Conservation (phyloP, 495 filamentous ascomycete genomes). For the Cairneyella variabilis region DNA sequence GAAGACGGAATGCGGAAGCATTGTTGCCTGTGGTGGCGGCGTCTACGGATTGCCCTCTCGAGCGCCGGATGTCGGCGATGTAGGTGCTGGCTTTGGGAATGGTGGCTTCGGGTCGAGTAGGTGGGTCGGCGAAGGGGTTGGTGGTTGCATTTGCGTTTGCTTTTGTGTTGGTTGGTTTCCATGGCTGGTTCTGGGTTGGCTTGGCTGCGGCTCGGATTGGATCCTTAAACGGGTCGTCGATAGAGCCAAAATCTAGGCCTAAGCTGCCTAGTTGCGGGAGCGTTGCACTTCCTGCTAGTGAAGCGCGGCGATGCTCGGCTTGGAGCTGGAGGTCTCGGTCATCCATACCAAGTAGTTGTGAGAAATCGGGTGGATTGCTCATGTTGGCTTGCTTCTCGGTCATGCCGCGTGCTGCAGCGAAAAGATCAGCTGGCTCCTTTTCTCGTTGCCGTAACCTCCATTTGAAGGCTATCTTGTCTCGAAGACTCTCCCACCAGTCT, state of each 20-base stretch:
- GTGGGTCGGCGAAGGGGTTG: constrained; percentile 43
- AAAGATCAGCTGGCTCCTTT: constrained; percentile 20
- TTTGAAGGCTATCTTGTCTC: constrained; percentile 33
- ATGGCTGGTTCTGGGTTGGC: too few relatives aligned
- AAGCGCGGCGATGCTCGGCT: constrained; percentile 14
- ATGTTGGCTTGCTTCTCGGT: constrained; percentile 23
- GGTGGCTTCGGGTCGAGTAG: constrained; percentile 19
- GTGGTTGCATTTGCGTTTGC: too few relatives aligned
- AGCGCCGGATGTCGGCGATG: constrained; percentile 39
- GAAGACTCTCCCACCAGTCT: constrained; percentile 40
- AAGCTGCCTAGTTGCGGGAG: constrained; percentile 32
- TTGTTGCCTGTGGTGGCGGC: constrained; percentile 22
- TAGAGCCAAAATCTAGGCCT: constrained; percentile 30
- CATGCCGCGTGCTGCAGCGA: constrained; percentile 23
- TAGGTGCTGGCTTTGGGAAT: constrained; percentile 34
- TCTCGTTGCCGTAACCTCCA: constrained; percentile 27
- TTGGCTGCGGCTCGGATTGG: constrained; percentile 35
- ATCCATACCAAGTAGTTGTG: constrained; percentile 20
- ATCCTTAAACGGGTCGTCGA: constrained; percentile 39
- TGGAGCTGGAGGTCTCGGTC: constrained; percentile 26
- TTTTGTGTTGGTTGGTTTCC: too few relatives aligned
- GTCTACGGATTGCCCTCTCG: constrained; percentile 40
- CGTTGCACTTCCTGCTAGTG: constrained; percentile 6
- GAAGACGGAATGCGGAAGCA: constrained; percentile 22
- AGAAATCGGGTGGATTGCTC: constrained; percentile 23